Base-by-base conservation (phyloP, 2,329 filamentous ascomycete species). In the Diaporthe sp. region DNA sequence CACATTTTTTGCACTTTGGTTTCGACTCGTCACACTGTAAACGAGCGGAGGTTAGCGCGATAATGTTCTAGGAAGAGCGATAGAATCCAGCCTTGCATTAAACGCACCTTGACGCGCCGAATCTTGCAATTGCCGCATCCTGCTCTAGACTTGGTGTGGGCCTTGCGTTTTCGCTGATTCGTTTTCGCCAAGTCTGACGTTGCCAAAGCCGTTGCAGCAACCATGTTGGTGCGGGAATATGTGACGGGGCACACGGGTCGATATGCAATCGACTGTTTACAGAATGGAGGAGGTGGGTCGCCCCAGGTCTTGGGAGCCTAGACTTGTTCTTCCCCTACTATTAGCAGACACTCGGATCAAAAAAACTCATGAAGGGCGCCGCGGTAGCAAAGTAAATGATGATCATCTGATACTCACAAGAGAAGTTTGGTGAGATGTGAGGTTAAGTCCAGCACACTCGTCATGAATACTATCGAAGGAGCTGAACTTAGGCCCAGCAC, bases 61-160 rank as follows among this genome's bases (percentile, higher is more conserved):
- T 39, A 19, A 2, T 46, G 57, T 13, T 39, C 44, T 1, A 3
- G 6, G 19, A 31, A 39, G 15, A 12, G 17, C 5, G 7, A 60
- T 5, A 34, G 57, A 44, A 19, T n/a, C 19, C 22, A 42, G 46
- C 28, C 15, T 15, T 68, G 15, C 25, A 67, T n/a, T 74, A 73
- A 10, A 39, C 82, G 79, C 80, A 87, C 88, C 84, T 90, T 91
- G 67, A 90, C 85, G 71, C 87, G 84, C 46, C 88, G 84, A 28
- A 90, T 79, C 78, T 90, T 90, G 80, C 90, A 92, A 78, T 91
- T 91, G 4, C 85, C 85, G 77, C 90, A 91, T 2, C 90, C 89
- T 19, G 84, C 82, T 25, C 88, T 84, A 1, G 88, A 91, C 78
- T 91, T 91, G 31, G 83, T 87, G 77, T 91, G 90, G 4, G 82